These are phyloP conservation scores for Xylariomycetidae sp. DNA, from an alignment of 2,329 filamentous ascomycete species.

Conservation along the genomic window DNA sequence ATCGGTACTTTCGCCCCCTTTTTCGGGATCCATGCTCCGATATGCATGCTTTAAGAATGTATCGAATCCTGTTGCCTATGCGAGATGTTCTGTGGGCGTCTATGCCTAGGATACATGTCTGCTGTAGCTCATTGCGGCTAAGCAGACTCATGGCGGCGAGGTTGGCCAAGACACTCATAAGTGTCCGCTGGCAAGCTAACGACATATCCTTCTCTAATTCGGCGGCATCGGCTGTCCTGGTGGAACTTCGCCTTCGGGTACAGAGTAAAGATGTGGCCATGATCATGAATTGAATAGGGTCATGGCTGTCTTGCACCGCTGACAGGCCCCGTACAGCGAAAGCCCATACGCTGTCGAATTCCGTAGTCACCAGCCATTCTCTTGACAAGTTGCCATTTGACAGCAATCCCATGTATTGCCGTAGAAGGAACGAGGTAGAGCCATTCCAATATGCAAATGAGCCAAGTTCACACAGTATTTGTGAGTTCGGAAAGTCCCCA, in stretches of 20 bases:
- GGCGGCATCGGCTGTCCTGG: conserved; percentile 5
- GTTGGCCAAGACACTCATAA: conserved; percentile 37
- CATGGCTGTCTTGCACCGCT: conserved; percentile 17
- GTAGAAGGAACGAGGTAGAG: conserved; percentile 34
- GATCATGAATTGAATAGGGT: conserved; percentile 30
- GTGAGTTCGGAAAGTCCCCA: conserved; percentile 19
- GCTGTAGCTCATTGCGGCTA: conserved; percentile 18
- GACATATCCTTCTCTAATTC: conserved; percentile 16
- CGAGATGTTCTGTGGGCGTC: conserved; percentile 13
- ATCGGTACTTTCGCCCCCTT: too few relatives aligned
- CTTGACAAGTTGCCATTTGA: conserved; percentile 29
- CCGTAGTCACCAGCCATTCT: conserved; percentile 40
- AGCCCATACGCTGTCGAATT: conserved; percentile 38
- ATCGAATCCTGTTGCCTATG: conserved; percentile 19
- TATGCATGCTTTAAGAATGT: conserved; percentile 26
- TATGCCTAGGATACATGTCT: conserved; percentile 7
- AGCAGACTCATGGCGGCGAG: conserved; percentile 28
- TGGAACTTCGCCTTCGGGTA: conserved; percentile 11
- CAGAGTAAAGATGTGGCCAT: conserved; percentile 30
- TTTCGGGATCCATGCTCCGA: conserved; percentile 13
- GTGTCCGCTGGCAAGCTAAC: conserved; percentile 28
- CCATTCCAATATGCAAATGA: conserved; percentile 29
- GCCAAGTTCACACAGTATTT: conserved; percentile 29
- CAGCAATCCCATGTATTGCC: conserved; percentile 33
- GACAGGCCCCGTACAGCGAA: conserved; percentile 32